Base-by-base conservation (phyloP, 495 filamentous ascomycete species). In the Tuber calosporum region DNA sequence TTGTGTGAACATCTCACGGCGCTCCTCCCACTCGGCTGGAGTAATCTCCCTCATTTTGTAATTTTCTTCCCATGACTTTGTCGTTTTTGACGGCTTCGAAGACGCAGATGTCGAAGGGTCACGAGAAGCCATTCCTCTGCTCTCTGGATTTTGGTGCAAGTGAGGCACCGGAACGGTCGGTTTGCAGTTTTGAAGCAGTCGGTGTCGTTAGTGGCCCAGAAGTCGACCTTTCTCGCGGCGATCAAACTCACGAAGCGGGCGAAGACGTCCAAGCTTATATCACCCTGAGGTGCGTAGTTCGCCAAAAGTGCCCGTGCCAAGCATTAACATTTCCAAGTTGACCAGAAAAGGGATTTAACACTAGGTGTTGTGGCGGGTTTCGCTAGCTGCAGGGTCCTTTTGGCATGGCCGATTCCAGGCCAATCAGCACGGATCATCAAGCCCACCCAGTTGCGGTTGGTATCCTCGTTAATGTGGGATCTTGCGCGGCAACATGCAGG, bases 1-100 rank as follows among this genome's bases (percentile, higher is more conserved):
- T 39, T 53, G 38, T 62, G 36, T 67, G 53, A 76, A 67, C 26
- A 40, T 26, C 20, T 17, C 30, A 26, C 71, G 71, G 20, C 73
- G 67, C 30, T 34, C 34, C 30, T 76, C 74, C 74, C 74, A 76
- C 34, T 76, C 66, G 7, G 20, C 67, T 1, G 7, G 15, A 41
- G 71, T 73, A 66, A 73, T 66, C 37, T 66, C 42, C 13, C 48
- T 42, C 36, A 42, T 30, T 42, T 58, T 75, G 30, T 75, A 69
- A 36, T 69, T 66, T 5, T 66, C 69, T 19, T 68, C 73, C 73
- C 73, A 75, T 5, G 13, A 34, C 26, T 68, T 37, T 34, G 39
- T 66, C 66, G 36, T 66, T 66, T 71, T 30, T 45, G 53, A 30
- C 53, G 53, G 53, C 11, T 62, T 62, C 26, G 26, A 62, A 15